Evolutionary conservation across 2,329 filamentous ascomycete species (phyloP), one percentile per base, ranked within the genome.

Genomic region (Alternaria consortialis): DNA sequence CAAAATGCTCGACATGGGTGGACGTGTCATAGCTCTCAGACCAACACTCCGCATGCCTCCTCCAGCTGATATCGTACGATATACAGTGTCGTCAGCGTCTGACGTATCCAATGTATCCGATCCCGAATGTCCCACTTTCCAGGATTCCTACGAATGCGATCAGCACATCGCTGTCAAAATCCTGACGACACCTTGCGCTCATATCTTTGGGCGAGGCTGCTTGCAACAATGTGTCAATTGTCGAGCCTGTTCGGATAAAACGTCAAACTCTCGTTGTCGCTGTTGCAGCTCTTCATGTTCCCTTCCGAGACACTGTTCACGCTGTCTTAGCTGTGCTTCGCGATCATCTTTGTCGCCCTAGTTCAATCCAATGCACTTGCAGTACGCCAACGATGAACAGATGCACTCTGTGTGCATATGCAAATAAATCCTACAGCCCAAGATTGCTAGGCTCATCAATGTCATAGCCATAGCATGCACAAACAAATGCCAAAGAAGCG

Each of bases 141-240:
- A 56, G 12, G 32, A 36, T 1, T 5, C n/a, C 15, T 60, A 60
- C 40, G 40, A 56, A 15, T 29, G 48, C 3, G 11, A 17, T 20
- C 39, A 44, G 12, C 58, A 60, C 34, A 17, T 29, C 7, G 58
- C 58, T 34, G 39, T 60, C 25, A 27, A 37, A 12, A 17, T 56
- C n/a, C 39, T 40, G 15, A 32, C 47, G 2, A 54, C 51, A 20
- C 5, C 17, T 9, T 60, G 53, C 47, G 27, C 20, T n/a, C 58
- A 60, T 20, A 15, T 60, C 7, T 60, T 56, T 25, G 39, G 58
- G 8, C 40, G 13, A n/a, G 13, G 20, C 12, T 60, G 53, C 32
- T 44, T 60, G 8, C 53, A 60, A 36, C 15, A 13, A n/a, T 56
- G 58, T 53, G 39, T 60, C n/a, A 53, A 56, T 17, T 48, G 53